These are phyloP conservation scores for Parastagonospora nodorum DNA, from an alignment of 2,329 filamentous ascomycete species.

Conservation along the genomic window DNA sequence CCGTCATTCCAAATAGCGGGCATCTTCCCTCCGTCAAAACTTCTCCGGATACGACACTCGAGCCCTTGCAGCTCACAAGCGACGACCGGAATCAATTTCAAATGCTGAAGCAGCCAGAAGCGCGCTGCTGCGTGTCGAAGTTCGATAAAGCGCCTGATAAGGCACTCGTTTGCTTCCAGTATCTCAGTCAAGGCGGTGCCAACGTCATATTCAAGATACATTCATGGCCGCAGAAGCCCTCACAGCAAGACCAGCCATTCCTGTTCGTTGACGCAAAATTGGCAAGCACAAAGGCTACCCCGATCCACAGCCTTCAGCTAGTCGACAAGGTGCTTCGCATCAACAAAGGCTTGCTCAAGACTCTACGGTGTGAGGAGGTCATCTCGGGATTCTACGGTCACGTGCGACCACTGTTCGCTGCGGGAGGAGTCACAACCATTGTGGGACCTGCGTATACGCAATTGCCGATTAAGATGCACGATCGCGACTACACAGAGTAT, in stretches of 20 bases:
- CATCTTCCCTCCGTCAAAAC: too few relatives aligned
- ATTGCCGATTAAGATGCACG: constrained; percentile 4
- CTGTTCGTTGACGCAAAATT: constrained; percentile 20
- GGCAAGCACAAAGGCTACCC: constrained; percentile 5
- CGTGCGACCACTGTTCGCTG: constrained; percentile 35
- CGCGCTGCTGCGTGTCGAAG: constrained; percentile 20
- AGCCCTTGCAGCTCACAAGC: neutral
- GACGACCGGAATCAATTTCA: neutral
- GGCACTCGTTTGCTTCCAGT: constrained; percentile 23
- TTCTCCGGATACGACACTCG: neutral
- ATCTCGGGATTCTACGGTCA: constrained; percentile 31
- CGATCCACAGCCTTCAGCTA: constrained; percentile 12
- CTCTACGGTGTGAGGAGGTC: constrained; percentile 29
- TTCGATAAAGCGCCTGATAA: constrained; percentile 2
- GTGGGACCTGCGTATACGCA: neutral
- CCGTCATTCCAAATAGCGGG: too few relatives aligned
- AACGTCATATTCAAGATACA: constrained; percentile 40
- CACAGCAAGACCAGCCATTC: constrained; percentile 7
- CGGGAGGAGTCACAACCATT: constrained; percentile 4
- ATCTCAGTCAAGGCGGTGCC: constrained; percentile 42
- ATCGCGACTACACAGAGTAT: constrained; percentile 14
- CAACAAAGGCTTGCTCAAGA: constrained; percentile 35
- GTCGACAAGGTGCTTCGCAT: constrained; percentile 34
- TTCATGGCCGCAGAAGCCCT: constrained; percentile 6
- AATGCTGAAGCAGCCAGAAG: neutral